A percentile compares a stretch with the other conserved stretches of the same genome.
Evolutionary conservation across 202 grass and related monocot species (phyloP).

Genomic region (Dendrocalamus latiflorus): DNA sequence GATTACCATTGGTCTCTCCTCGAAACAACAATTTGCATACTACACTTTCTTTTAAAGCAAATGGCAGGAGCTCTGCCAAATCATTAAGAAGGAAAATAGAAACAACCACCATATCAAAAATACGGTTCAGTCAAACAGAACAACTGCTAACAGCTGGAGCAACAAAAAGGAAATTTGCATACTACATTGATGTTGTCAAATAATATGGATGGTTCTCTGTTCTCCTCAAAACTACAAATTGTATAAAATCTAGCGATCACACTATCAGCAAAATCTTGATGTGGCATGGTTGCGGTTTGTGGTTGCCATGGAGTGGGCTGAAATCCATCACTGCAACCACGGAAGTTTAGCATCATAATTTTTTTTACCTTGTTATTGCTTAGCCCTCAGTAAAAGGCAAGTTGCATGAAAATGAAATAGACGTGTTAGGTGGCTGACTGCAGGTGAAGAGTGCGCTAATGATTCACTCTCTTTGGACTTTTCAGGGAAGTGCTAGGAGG

Average conservation of each 20-base stretch:
- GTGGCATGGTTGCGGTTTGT: not conserved
- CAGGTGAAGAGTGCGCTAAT: not conserved
- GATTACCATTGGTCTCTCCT: not conserved
- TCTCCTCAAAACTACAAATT: not conserved
- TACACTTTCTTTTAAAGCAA: too few species aligned
- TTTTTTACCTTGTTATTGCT: not conserved
- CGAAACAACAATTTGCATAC: not conserved
- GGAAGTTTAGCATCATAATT: not conserved
- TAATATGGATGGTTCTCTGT: not conserved
- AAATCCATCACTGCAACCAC: too few species aligned
- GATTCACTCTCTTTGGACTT: slow-evolving; percentile 9
- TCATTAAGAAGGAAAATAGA: too few species aligned
- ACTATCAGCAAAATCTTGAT: not conserved
- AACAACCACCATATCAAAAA: too few species aligned
- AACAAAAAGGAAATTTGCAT: not conserved
- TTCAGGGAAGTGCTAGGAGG: slow-evolving; percentile 81
- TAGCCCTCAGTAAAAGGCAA: not conserved
- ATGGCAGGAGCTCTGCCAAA: too few species aligned
- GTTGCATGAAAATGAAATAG: not conserved
- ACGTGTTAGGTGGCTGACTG: not conserved
- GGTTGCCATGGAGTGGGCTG: not conserved
- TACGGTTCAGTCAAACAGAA: too few species aligned
- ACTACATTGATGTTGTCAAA: not conserved
- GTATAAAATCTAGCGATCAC: not conserved
- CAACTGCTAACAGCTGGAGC: too few species aligned